phyloP scores from a whole-genome alignment of 2,329 filamentous ascomycete genomes.

The Fusarium xylarioides region DNA sequence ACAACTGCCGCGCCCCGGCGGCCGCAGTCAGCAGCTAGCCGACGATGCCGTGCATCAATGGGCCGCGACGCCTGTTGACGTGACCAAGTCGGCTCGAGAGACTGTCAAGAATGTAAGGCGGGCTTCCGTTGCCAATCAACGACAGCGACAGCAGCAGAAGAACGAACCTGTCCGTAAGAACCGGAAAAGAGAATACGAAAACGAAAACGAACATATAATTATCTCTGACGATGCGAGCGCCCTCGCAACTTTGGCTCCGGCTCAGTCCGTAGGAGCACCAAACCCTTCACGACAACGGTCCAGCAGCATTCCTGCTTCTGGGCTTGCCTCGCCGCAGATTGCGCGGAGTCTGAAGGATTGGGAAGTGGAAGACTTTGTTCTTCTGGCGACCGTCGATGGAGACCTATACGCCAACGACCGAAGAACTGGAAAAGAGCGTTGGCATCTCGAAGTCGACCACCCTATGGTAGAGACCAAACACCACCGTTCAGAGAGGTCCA shows the following conservation, averaged over 20 bases:
- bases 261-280: constrained; percentile 94
- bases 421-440: constrained; percentile 82
- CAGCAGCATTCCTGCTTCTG: constrained; percentile 67
- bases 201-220: constrained; percentile 46
- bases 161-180: constrained; percentile 44
- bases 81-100: constrained; percentile 42
- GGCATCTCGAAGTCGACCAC: constrained; percentile 84
- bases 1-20: constrained; percentile 33
- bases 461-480: constrained; percentile 93
- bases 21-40: constrained; percentile 41
- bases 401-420: constrained; percentile 91
- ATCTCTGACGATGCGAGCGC: constrained; percentile 83
- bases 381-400: constrained; percentile 99
- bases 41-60: constrained; percentile 45
- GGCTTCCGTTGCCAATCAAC: constrained; percentile 39
- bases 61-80: constrained; percentile 45
- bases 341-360: constrained; percentile 99
- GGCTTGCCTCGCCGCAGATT: constrained; percentile 83
- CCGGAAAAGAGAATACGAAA: constrained; percentile 44
- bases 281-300: constrained; percentile 68
- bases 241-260: constrained; percentile 98
- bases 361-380: constrained; percentile 99
- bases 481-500: constrained; percentile 74
- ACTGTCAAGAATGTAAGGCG: constrained; percentile 42
- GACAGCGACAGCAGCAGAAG: constrained; percentile 40